Conservation (phyloP, 495 filamentous ascomycete genomes). For the Chaetomium cochliodes region DNA sequence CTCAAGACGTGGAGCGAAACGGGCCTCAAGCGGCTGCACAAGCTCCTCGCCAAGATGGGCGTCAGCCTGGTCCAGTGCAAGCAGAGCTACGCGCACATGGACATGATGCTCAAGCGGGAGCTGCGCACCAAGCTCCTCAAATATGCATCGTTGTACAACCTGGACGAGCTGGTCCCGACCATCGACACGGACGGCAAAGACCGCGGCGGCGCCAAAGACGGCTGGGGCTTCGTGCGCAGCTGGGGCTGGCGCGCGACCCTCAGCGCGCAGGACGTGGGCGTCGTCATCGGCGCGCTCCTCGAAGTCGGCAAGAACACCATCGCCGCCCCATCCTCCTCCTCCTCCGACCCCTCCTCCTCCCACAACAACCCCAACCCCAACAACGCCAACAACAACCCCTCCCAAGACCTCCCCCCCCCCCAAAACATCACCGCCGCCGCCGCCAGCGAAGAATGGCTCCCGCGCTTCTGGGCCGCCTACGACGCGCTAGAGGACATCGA, state of each 20-base stretch:
- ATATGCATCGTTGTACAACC: constrained; percentile 84
- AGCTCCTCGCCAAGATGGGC: constrained; percentile 96
- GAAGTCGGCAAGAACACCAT: constrained; percentile 71
- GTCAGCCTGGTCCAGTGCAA: constrained; percentile 90
- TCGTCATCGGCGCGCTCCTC: constrained; percentile 84
- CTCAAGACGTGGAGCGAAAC: constrained; percentile 92
- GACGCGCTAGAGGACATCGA: constrained; percentile 82
- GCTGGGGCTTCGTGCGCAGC: constrained; percentile 94
- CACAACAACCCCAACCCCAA: constrained; percentile 16
- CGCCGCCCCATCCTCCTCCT: constrained; percentile 22
- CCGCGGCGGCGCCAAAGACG: constrained; percentile 65
- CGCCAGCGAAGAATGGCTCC: constrained; percentile 65
- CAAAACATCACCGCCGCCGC: constrained; percentile 48
- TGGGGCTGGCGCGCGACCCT: constrained; percentile 98
- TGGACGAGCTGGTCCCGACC: constrained; percentile 84
- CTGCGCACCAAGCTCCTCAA: constrained; percentile 82
- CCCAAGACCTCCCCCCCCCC: constrained; percentile 39
- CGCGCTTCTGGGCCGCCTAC: constrained; percentile 89
- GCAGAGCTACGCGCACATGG: constrained; percentile 96
- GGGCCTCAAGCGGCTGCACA: constrained; percentile 88
- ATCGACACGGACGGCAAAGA: constrained; percentile 58
- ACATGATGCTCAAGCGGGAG: constrained; percentile 91
- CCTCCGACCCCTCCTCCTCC: constrained; percentile 20
- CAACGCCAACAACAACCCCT: constrained; percentile 21
- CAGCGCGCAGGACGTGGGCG: constrained; percentile 85